Conservation (phyloP, 306 rosid genomes). For the Rosa lucieae region DNA sequence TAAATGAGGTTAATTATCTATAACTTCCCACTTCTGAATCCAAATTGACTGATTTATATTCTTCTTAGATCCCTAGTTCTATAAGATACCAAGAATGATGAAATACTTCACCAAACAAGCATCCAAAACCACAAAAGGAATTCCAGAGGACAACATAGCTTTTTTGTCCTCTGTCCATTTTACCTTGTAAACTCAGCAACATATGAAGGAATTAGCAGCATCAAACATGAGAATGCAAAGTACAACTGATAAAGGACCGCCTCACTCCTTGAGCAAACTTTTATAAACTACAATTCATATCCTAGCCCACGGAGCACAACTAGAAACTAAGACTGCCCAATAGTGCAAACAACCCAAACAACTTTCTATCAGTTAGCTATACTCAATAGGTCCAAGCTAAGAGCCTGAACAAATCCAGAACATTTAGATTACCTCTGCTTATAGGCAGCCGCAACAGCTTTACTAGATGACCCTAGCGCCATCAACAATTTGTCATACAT, state of each 20-base stretch:
- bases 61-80: not conserved
- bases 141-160: not conserved
- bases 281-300: not conserved
- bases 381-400: not conserved
- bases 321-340: not conserved
- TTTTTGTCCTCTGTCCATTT: not conserved
- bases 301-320: not conserved
- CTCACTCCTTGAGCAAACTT: not conserved
- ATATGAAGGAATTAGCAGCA: not conserved
- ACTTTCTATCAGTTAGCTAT: not conserved
- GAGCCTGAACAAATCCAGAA: not conserved
- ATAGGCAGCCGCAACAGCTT: conserved; percentile 38
- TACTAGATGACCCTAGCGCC: conserved; percentile 34
- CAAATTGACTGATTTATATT: not conserved
- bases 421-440: conserved; percentile 39
- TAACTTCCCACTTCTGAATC: not conserved
- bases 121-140: not conserved
- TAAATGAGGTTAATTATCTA: not conserved
- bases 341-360: not conserved
- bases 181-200: not conserved
- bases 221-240: not conserved
- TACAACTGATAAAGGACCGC: not conserved
- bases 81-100: not conserved
- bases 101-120: not conserved
- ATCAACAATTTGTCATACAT: conserved; percentile 39